Evolutionary conservation across 164 flowering plant species (phyloP).

Genomic region (Aristolochia californica): DNA sequence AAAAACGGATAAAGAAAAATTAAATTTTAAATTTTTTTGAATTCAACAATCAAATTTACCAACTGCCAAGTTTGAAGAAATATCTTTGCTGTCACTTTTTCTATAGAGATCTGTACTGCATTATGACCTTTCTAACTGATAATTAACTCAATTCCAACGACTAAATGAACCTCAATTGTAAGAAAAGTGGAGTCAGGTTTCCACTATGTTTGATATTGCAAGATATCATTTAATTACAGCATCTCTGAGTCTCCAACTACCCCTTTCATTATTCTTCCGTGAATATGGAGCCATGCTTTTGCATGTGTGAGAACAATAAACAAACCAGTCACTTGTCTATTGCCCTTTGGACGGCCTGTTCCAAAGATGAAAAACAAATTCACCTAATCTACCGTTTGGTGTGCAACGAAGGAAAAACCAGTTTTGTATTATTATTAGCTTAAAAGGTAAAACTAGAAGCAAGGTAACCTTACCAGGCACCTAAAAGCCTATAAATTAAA

Average conservation of each 20-base stretch:
- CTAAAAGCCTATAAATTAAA: not conserved
- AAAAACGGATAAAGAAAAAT: no score
- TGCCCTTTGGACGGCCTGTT: constrained; percentile 1
- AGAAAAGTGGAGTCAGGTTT: no score
- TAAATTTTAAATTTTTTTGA: no score
- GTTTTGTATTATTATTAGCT: no score
- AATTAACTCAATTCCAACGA: no score
- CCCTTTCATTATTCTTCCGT: constrained; percentile 5
- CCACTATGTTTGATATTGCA: not conserved
- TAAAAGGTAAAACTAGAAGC: not conserved
- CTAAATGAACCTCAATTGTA: no score
- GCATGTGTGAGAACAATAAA: not conserved
- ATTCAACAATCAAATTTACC: no score
- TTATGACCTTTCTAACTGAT: no score
- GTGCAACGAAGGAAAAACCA: no score
- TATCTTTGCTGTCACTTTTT: no score
- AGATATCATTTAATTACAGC: constrained; percentile 1
- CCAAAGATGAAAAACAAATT: not conserved
- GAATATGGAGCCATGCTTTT: constrained; percentile 1
- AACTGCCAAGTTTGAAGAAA: no score
- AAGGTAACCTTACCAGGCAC: constrained; percentile 2
- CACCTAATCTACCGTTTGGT: not conserved
- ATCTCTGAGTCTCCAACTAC: constrained; percentile 3
- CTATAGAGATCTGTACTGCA: no score
- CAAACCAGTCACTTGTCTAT: constrained; percentile 1